Evolutionary conservation across 2,329 filamentous ascomycete species (phyloP).

Genomic region (Ophiostoma sp.): DNA sequence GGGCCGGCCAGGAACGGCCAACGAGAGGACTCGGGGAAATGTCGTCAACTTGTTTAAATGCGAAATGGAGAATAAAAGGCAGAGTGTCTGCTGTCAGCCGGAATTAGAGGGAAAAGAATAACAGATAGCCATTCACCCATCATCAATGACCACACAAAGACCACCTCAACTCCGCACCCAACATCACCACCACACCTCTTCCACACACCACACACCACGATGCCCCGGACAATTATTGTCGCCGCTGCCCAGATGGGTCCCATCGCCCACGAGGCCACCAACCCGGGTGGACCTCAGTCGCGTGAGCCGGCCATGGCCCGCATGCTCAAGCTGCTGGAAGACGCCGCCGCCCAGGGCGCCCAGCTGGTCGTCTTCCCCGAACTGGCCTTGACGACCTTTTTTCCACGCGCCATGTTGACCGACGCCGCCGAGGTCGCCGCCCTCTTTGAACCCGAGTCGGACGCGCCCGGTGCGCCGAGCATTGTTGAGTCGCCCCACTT

Average conservation of each 20-base stretch:
- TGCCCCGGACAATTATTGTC: conserved; percentile 36
- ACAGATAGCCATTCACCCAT: not conserved
- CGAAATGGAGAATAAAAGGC: not conserved
- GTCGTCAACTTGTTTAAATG: not conserved
- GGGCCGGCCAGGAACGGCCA: not conserved
- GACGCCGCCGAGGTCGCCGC: conserved; percentile 44
- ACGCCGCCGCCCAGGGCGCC: conserved; percentile 46
- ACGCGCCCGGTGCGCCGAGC: conserved; percentile 34
- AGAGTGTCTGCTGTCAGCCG: not conserved
- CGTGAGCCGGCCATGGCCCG: conserved; percentile 47
- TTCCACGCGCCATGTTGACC: conserved; percentile 52
- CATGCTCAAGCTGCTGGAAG: conserved; percentile 50
- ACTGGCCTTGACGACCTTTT: conserved; percentile 58
- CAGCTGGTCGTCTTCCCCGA: conserved; percentile 56
- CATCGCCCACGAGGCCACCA: conserved; percentile 37
- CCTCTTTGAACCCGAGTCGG: conserved; percentile 53
- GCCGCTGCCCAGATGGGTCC: conserved; percentile 57
- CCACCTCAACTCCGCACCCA: not conserved
- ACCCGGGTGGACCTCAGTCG: conserved; percentile 38
- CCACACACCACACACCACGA: not conserved
- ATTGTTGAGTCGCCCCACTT: conserved; percentile 45
- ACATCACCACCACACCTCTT: not conserved
- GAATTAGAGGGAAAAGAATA: too few species aligned
- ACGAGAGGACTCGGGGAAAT: not conserved
- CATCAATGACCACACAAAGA: not conserved